These are phyloP conservation scores for Paramecium sonneborni DNA, from an alignment of 73 alveolate species.

Conservation along the genomic window DNA sequence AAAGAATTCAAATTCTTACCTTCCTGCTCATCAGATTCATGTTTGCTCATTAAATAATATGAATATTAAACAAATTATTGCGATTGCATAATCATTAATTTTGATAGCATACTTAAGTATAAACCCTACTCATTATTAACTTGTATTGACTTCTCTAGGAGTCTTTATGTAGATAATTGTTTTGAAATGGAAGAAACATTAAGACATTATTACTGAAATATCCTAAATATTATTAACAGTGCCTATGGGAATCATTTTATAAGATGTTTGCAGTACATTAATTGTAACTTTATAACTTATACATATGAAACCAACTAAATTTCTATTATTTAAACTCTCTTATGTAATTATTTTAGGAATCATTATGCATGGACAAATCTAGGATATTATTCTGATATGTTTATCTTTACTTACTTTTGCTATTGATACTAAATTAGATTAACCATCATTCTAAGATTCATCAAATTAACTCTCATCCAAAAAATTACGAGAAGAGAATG, in stretches of 20 bases:
- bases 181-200: not conserved
- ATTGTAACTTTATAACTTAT: not conserved
- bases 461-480: not conserved
- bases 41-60: not conserved
- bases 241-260: not conserved
- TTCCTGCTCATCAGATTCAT: not conserved
- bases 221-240: not conserved
- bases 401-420: not conserved
- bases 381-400: not conserved
- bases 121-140: not conserved
- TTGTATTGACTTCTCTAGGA: not conserved
- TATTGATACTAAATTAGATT: not conserved
- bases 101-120: not conserved
- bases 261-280: not conserved
- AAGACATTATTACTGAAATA: not conserved
- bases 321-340: not conserved
- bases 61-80: constrained; percentile 11
- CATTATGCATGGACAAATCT: not conserved
- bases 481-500: not conserved
- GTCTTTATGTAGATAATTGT: not conserved
- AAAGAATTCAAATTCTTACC: not conserved
- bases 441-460: not conserved
- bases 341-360: not conserved
- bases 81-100: constrained; percentile 25
- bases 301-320: not conserved